Evolutionary conservation across 2,329 filamentous ascomycete species (phyloP).

Genomic region (Botryotinia narcissicola): DNA sequence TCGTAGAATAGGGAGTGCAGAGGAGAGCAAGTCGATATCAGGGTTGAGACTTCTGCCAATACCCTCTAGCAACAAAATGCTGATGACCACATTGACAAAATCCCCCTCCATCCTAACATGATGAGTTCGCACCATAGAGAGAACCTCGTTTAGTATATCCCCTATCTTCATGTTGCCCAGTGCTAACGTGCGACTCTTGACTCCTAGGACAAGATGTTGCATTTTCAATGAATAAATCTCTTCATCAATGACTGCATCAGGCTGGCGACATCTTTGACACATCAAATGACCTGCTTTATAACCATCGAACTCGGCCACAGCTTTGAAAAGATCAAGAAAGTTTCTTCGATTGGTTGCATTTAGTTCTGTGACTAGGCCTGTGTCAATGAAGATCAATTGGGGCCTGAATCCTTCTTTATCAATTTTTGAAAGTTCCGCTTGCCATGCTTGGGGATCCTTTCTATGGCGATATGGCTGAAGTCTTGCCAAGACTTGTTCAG

Average conservation of each 20-base stretch:
- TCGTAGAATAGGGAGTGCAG: slow-evolving; percentile 84
- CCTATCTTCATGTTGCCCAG: slow-evolving; percentile 95
- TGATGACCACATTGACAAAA: slow-evolving; percentile 97
- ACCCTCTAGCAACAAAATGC: slow-evolving; percentile 87
- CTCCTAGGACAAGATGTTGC: slow-evolving; percentile 89
- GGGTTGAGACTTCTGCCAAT: slow-evolving; percentile 88
- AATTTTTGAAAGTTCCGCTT: slow-evolving; percentile 68
- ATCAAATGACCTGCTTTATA: slow-evolving; percentile 94
- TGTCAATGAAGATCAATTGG: slow-evolving; percentile 96
- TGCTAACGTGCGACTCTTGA: slow-evolving; percentile 88
- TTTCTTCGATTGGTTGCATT: slow-evolving; percentile 83
- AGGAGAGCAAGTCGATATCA: slow-evolving; percentile 78
- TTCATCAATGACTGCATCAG: slow-evolving; percentile 80
- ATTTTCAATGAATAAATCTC: slow-evolving; percentile 94
- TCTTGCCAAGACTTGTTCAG: slow-evolving; percentile 78
- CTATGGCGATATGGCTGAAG: slow-evolving; percentile 67
- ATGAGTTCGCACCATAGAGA: slow-evolving; percentile 86
- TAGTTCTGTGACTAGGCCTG: slow-evolving; percentile 89
- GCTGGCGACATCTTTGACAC: slow-evolving; percentile 92
- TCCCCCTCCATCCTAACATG: slow-evolving; percentile 95
- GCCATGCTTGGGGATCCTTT: slow-evolving; percentile 68
- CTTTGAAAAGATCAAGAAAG: slow-evolving; percentile 93
- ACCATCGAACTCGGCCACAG: slow-evolving; percentile 93
- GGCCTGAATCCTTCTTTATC: slow-evolving; percentile 87
- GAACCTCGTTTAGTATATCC: slow-evolving; percentile 85